Conservation (phyloP, 2,329 filamentous ascomycete species). For the Raffaelea deltoideospora region DNA sequence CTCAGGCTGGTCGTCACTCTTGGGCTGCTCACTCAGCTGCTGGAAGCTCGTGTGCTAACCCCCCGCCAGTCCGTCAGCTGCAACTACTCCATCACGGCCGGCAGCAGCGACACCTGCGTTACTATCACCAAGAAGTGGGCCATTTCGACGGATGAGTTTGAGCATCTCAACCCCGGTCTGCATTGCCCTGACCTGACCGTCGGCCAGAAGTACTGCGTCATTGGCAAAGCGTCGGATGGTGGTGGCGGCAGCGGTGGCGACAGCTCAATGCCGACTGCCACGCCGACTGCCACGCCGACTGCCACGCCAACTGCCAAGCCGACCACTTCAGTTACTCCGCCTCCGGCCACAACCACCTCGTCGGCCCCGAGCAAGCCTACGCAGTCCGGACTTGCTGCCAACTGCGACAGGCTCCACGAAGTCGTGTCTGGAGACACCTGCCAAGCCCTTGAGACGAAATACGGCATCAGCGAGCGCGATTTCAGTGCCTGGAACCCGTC, state of each 20-base stretch:
- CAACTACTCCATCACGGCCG: too few species aligned
- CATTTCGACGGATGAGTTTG: too few species aligned
- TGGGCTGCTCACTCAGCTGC: too few species aligned
- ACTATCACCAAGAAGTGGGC: too few species aligned
- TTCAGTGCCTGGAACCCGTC: constrained; percentile 5
- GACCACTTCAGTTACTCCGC: neutral
- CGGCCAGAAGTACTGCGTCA: neutral
- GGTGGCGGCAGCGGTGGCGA: too few species aligned
- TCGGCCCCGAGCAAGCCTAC: neutral
- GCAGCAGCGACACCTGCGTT: too few species aligned
- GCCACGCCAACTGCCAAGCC: neutral
- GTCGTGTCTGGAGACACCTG: constrained; percentile 4
- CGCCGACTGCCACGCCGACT: neutral
- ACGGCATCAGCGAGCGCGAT: constrained; percentile 2
- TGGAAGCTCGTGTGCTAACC: too few species aligned
- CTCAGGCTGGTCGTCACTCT: too few species aligned
- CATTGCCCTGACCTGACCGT: neutral
- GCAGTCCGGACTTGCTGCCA: constrained; percentile 2
- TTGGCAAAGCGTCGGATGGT: too few species aligned
- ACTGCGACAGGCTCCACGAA: constrained; percentile 6
- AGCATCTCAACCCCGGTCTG: constrained; percentile 12
- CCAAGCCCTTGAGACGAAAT: constrained; percentile 1
- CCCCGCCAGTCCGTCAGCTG: too few species aligned
- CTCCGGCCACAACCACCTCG: neutral
- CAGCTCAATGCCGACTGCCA: neutral